Evolutionary conservation across 2,329 filamentous ascomycete species (phyloP), one percentile per base, ranked within the genome.

Genomic region (Ploettnerulaceae sp.): DNA sequence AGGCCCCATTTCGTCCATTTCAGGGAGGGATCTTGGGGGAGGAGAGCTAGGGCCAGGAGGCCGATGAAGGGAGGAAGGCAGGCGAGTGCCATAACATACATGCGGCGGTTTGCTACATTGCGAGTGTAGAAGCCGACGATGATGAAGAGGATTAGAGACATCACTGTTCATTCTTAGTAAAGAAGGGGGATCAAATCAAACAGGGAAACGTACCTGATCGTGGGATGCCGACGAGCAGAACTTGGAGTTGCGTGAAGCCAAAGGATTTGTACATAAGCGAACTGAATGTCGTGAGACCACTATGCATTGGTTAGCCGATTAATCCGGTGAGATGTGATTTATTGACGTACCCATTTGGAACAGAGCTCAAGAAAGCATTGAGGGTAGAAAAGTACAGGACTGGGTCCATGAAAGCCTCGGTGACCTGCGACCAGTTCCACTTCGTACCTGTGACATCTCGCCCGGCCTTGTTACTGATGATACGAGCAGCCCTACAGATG

Each of bases 161-260:
- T 49, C 11, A 61, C 59, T 56, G 28, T 43, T 0, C 7, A 18
- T 1, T 25, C 22, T 36, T 36, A 38, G 35, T 11, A 5, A 3
- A 8, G n/a, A 31, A 4, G 3, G n/a, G 4, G 25, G 28, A 17
- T 5, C 15, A 12, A 14, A 3, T 24, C 11, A 14, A 29, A 17
- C 14, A 41, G 6, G 4, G 29, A 0, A 70, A 66, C 17, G 70
- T 64, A 1, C 67, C 61, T 14, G 71, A 64, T 1, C 67, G 62
- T 28, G 72, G 67, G 25, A 72, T 67, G 14, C 64, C 63, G 7
- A 66, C 57, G 2, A 67, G 59, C 15, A 66, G 57, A 14, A 65
- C 62, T 39, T 67, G 53, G 3, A 65, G 57, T 33, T 64, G 53
- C 5, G 41, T 51, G 28, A 59, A 59, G 14, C 57, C 57, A 35